phyloP scores from a whole-genome alignment of 805 yeast genomes.

The Lipomyces sp. region DNA sequence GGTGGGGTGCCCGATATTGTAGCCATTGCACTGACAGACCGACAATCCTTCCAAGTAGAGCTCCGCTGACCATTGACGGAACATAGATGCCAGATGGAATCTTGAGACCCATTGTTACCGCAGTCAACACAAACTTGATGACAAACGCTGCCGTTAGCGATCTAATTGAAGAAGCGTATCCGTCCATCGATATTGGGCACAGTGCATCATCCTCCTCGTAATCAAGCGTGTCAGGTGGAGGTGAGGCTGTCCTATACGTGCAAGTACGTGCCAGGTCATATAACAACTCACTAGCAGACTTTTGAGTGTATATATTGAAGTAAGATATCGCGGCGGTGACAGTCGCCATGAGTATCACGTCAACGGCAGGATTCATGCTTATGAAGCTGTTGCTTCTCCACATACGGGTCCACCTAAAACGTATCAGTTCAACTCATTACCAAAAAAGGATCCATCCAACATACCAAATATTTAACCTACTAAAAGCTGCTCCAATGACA shows the following conservation, averaged over 20 bases:
- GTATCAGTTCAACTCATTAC: not conserved
- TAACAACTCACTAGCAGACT: slow-evolving; percentile 56
- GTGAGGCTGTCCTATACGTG: slow-evolving; percentile 1
- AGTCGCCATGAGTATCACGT: slow-evolving; percentile 53
- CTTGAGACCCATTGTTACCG: slow-evolving; percentile 61
- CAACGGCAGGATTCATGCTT: slow-evolving; percentile 50
- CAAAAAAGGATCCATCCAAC: not conserved
- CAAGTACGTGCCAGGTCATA: slow-evolving; percentile 59
- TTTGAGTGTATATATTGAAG: slow-evolving; percentile 56
- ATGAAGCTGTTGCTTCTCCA: slow-evolving; percentile 48
- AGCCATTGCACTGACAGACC: slow-evolving; percentile 53
- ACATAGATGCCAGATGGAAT: slow-evolving; percentile 66
- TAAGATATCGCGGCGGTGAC: slow-evolving; percentile 56
- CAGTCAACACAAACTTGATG: slow-evolving; percentile 54
- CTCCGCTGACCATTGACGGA: slow-evolving; percentile 68
- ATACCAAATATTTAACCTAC: slow-evolving; percentile 52
- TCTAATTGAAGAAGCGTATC: slow-evolving; percentile 23
- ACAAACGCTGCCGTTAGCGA: slow-evolving; percentile 51
- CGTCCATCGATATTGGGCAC: slow-evolving; percentile 25
- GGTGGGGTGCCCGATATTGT: slow-evolving; percentile 42
- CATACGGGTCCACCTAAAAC: slow-evolving; percentile 49
- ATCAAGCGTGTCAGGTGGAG: slow-evolving; percentile 2
- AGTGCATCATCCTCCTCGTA: slow-evolving; percentile 17
- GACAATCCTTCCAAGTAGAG: slow-evolving; percentile 59
- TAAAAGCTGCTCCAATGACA: slow-evolving; percentile 56